A percentile compares a stretch with the other conserved stretches of the same genome.
These are phyloP conservation scores for Microcyclosporella mali DNA, from an alignment of 2,329 filamentous ascomycete genomes.

Conservation along the genomic window DNA sequence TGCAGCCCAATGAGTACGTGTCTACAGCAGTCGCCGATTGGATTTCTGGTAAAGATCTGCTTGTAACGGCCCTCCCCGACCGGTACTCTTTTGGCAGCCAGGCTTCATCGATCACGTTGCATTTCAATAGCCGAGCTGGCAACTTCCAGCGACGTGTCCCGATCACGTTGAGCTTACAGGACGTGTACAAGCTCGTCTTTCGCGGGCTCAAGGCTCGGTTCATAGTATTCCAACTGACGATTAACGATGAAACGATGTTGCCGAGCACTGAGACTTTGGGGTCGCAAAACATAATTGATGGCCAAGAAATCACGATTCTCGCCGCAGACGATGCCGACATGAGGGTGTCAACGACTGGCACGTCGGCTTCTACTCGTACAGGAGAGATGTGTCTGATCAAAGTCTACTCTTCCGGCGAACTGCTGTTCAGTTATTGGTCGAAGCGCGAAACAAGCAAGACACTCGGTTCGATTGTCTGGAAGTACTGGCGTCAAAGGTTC, in stretches of 20 bases:
- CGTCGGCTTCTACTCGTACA: not conserved
- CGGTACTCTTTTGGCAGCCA: no score
- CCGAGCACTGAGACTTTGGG: slow-evolving; percentile 1
- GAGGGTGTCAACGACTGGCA: not conserved
- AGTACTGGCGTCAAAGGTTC: slow-evolving; percentile 21
- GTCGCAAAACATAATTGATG: slow-evolving; percentile 2
- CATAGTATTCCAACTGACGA: slow-evolving; percentile 22
- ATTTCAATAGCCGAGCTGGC: slow-evolving; percentile 15
- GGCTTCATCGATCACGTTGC: slow-evolving; percentile 5
- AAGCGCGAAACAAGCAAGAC: slow-evolving; percentile 18
- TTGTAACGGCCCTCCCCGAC: not conserved
- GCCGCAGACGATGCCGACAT: slow-evolving; percentile 15
- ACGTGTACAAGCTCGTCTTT: slow-evolving; percentile 27
- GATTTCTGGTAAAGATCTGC: slow-evolving; percentile 15
- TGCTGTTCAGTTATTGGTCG: slow-evolving; percentile 24
- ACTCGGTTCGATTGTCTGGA: slow-evolving; percentile 21
- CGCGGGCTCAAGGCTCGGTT: slow-evolving; percentile 25
- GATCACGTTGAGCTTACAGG: slow-evolving; percentile 6
- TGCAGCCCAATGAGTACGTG: slow-evolving; percentile 20
- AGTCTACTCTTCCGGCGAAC: slow-evolving; percentile 6
- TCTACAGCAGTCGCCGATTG: slow-evolving; percentile 23
- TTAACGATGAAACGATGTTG: slow-evolving; percentile 2
- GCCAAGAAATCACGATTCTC: slow-evolving; percentile 11
- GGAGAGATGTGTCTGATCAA: slow-evolving; percentile 15
- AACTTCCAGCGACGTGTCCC: slow-evolving; percentile 11